A percentile compares a stretch with the other conserved stretches of the same genome.
Evolutionary conservation across 805 yeast species (phyloP).

Genomic region (Wickerhamiella parazyma): DNA sequence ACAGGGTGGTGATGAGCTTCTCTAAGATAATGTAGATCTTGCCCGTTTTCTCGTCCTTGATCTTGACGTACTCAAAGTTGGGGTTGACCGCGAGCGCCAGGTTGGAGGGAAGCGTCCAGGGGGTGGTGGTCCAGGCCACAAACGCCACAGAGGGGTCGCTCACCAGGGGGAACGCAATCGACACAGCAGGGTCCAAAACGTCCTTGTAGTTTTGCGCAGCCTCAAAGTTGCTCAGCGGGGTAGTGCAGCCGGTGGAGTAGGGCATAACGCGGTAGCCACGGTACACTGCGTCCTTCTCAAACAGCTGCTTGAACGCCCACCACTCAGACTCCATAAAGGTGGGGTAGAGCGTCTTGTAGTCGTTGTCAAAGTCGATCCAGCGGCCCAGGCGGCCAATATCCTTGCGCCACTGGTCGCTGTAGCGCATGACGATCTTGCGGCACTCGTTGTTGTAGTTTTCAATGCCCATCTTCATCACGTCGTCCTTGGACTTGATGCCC

Average conservation of each 20-base stretch:
- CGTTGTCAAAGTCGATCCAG: slow-evolving; percentile 99
- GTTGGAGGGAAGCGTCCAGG: slow-evolving; percentile 97
- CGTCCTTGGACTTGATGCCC: slow-evolving; percentile 85
- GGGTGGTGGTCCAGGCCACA: slow-evolving; percentile 99
- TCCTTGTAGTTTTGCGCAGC: slow-evolving; percentile 98
- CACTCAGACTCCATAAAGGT: slow-evolving; percentile 95
- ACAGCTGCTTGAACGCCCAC: slow-evolving; percentile 95
- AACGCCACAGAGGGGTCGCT: slow-evolving; percentile 71
- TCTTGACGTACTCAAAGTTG: slow-evolving; percentile 79
- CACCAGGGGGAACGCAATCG: slow-evolving; percentile 70
- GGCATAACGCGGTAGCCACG: slow-evolving; percentile 98
- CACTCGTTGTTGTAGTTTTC: slow-evolving; percentile 91
- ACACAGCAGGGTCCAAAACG: slow-evolving; percentile 92
- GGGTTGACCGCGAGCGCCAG: slow-evolving; percentile 87
- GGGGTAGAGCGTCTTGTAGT: slow-evolving; percentile 92
- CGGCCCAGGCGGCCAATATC: slow-evolving; percentile 93
- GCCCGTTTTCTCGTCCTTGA: slow-evolving; percentile 76
- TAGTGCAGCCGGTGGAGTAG: slow-evolving; percentile 91
- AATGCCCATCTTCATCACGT: slow-evolving; percentile 87
- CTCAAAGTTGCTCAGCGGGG: slow-evolving; percentile 93
- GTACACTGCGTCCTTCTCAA: slow-evolving; percentile 76
- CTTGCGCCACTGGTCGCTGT: slow-evolving; percentile 86
- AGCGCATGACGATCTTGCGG: slow-evolving; percentile 93
- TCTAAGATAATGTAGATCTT: slow-evolving; percentile 75
- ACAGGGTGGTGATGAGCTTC: slow-evolving; percentile 63